Conservation (phyloP, 345 rosid species). For the Pistacia atlantica region DNA sequence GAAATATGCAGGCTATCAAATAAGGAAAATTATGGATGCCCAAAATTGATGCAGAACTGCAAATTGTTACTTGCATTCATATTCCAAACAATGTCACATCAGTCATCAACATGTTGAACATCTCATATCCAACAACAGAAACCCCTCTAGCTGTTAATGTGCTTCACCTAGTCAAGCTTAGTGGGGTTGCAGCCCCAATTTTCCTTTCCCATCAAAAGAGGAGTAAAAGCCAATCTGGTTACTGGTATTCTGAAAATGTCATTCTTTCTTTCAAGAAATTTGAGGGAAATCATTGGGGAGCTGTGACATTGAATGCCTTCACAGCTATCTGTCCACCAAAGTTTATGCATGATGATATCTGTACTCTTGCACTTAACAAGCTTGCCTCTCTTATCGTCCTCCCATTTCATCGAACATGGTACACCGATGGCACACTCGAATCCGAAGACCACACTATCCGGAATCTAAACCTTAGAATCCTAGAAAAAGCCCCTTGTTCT, state of each 20-base stretch:
- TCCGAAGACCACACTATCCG: constrained; percentile 10
- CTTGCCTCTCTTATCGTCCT: constrained; percentile 25
- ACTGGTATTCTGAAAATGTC: constrained; percentile 25
- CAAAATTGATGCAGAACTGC: constrained; percentile 14
- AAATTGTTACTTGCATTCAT: constrained; percentile 34
- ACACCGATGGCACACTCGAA: constrained; percentile 26
- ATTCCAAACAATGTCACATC: constrained; percentile 29
- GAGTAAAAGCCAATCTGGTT: neutral
- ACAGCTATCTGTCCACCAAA: constrained; percentile 32
- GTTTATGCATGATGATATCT: constrained; percentile 37
- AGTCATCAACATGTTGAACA: constrained; percentile 28
- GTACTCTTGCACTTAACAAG: constrained; percentile 30
- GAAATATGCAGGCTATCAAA: constrained; percentile 31
- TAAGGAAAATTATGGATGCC: constrained; percentile 18
- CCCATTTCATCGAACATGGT: constrained; percentile 42
- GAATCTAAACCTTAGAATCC: constrained; percentile 15
- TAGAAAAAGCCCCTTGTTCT: constrained; percentile 41
- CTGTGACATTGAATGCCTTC: constrained; percentile 14
- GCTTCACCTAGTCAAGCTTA: constrained; percentile 30
- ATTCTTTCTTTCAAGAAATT: constrained; percentile 31
- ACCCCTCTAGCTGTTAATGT: constrained; percentile 27
- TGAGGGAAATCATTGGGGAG: constrained; percentile 12
- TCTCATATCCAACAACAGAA: constrained; percentile 10
- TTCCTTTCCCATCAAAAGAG: constrained; percentile 31
- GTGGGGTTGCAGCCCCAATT: constrained; percentile 28